Evolutionary conservation across 306 rosid genomes (phyloP).

Genomic region (Malus orientalis): DNA sequence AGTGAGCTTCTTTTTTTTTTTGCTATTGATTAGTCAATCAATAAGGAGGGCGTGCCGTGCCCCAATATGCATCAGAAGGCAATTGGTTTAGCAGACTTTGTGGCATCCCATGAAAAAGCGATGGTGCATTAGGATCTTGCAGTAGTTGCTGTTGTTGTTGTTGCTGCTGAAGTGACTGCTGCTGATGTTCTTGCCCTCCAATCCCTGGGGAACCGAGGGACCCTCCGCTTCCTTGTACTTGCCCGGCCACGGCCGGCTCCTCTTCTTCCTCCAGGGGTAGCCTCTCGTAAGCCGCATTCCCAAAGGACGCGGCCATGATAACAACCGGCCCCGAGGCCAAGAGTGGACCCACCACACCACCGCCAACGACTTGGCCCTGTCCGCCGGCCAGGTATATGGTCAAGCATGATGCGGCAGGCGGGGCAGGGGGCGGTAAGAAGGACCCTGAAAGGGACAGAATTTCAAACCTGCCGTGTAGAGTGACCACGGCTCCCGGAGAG

Average conservation of each 20-base stretch:
- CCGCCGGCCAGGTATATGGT: conserved; percentile 82
- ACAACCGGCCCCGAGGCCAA: conserved; percentile 78
- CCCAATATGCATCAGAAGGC: conserved; percentile 80
- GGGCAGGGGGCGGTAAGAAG: conserved; percentile 91
- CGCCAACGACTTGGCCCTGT: conserved; percentile 91
- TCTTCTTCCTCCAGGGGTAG: conserved; percentile 86
- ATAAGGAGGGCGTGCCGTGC: conserved; percentile 63
- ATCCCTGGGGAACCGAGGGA: conserved; percentile 57
- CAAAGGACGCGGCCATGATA: conserved; percentile 83
- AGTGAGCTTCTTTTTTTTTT: background rate
- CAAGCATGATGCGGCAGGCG: conserved; percentile 59
- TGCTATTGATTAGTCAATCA: conserved; percentile 13
- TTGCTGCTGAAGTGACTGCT: conserved; percentile 13
- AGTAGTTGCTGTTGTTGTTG: conserved; percentile 24
- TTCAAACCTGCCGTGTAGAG: conserved; percentile 82
- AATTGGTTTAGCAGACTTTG: conserved; percentile 84
- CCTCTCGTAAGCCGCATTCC: conserved; percentile 93
- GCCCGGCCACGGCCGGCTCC: conserved; percentile 23
- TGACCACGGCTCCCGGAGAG: conserved; percentile 69
- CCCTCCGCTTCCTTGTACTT: conserved; percentile 27
- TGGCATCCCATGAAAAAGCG: conserved; percentile 66
- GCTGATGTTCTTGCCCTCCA: conserved; percentile 25
- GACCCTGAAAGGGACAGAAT: conserved; percentile 78
- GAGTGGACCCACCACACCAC: conserved; percentile 76
- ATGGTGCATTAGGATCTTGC: conserved; percentile 40